Percentiles rank a stretch among this genome's conserved stretches.
Evolutionary conservation across 140 eudicot genomes (phyloP).

Genomic region (Flaveria floridana): DNA sequence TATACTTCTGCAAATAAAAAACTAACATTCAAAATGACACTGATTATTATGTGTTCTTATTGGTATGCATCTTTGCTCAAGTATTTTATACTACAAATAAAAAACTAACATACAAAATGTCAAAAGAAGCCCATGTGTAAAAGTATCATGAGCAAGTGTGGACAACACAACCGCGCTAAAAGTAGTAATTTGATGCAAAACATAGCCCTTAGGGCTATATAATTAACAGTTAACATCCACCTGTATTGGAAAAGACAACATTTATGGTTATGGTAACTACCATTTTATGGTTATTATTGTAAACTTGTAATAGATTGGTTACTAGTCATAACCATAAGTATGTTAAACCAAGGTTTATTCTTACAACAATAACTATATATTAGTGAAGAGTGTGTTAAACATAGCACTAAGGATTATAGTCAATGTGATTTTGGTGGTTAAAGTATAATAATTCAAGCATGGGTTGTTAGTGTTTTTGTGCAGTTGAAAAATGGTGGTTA

Average conservation of each 20-base stretch:
- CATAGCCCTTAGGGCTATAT: neutral
- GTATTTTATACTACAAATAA: constrained; percentile 32
- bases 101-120: neutral
- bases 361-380: neutral
- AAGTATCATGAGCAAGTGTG: neutral
- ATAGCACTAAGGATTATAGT: neutral
- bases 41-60: too few species aligned
- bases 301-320: neutral
- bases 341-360: neutral
- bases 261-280: neutral
- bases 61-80: too few species aligned
- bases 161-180: neutral
- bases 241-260: neutral
- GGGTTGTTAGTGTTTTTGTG: neutral
- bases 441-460: neutral
- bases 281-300: neutral
- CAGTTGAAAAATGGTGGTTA: neutral
- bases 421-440: neutral
- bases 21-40: neutral
- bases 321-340: neutral
- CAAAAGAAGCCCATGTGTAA: neutral
- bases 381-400: neutral
- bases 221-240: neutral
- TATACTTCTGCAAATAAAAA: constrained; percentile 41
- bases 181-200: neutral